Base-by-base conservation (phyloP, 2,329 filamentous ascomycete genomes). In the Talaromyces piceae region DNA sequence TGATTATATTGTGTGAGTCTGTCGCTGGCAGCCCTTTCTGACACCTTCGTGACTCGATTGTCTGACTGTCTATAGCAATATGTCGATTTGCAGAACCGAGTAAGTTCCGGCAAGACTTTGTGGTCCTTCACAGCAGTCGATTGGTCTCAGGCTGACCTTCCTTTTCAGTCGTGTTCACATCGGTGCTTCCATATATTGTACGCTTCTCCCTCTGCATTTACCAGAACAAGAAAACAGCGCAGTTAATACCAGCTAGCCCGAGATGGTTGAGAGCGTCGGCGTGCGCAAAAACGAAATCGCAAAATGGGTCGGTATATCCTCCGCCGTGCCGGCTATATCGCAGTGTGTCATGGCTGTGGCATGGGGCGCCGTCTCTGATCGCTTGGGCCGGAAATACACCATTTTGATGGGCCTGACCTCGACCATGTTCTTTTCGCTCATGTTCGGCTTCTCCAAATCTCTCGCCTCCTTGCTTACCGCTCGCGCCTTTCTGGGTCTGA, bases 391-490 rank as follows among this genome's bases (percentile, higher is more conserved):
- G 51, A 96, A 95, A 64, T 86, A 86, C 1, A 80, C 86, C 33
- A 88, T 97, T 53, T 75, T 97, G 12, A 63, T 78, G 6, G 89
- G 87, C 0, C 74, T 93, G 16, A 66, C 83, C 31, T 86, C 80
- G 59, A 95, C 90, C 41, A 94, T 96, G 87, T 63, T 84, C 1
- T 86, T 86, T 37, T 90, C 87, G 58, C 60, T 96, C 18, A 57
- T 89, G 20, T 96, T 91, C 81, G 91, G 93, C 5, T 82, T 95
- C 69, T 89, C 89, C 0, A 86, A 79, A 3, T 88, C 77, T 56
- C 70, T 97, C 8, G 70, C 81, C 3, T 91, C 93, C 87, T 87
- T 91, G 1, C 84, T 98, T 37, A 66, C 77, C 3, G 80, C 88
- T 11, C 81, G 91, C 62, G 86, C 83, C 5, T 73, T 96, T n/a